Percentiles rank a stretch among this genome's conserved stretches.
phyloP scores from a whole-genome alignment of 179 eudicot genomes.

The Spinacia oleracea region DNA sequence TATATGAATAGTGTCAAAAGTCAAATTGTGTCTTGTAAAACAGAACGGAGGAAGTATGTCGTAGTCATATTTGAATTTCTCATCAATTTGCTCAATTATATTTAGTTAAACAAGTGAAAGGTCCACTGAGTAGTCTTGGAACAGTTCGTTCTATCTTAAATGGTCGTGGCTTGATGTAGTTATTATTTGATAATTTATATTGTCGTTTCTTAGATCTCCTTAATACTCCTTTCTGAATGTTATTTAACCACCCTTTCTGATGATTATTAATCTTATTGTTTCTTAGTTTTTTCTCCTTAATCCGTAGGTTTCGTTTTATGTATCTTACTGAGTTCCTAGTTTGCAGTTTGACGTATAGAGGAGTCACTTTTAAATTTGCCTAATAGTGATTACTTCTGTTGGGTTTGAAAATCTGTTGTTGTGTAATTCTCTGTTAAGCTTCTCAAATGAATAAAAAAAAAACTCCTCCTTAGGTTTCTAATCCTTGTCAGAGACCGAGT shows the following conservation, averaged over 20 bases:
- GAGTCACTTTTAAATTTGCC: neutral
- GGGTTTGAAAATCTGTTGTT: neutral
- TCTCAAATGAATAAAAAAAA: neutral
- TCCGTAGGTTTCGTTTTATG: neutral
- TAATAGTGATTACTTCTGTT: neutral
- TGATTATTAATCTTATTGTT: neutral
- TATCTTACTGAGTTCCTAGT: neutral
- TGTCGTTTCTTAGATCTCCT: neutral
- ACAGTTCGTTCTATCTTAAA: neutral
- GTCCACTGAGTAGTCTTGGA: neutral
- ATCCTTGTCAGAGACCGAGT: neutral
- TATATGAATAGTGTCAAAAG: no score
- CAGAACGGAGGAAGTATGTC: no score
- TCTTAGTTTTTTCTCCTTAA: neutral
- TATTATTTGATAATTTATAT: neutral
- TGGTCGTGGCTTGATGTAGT: neutral
- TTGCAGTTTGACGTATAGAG: neutral
- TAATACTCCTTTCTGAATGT: neutral
- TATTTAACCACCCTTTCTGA: neutral
- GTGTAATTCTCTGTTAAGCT: neutral
- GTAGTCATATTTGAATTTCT: neutral
- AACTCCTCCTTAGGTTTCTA: neutral
- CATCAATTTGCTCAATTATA: neutral
- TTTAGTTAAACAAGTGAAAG: neutral
- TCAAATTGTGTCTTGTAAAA: no score